Evolutionary conservation across 2,329 filamentous ascomycete species (phyloP).

Genomic region (Fusarium sp.): DNA sequence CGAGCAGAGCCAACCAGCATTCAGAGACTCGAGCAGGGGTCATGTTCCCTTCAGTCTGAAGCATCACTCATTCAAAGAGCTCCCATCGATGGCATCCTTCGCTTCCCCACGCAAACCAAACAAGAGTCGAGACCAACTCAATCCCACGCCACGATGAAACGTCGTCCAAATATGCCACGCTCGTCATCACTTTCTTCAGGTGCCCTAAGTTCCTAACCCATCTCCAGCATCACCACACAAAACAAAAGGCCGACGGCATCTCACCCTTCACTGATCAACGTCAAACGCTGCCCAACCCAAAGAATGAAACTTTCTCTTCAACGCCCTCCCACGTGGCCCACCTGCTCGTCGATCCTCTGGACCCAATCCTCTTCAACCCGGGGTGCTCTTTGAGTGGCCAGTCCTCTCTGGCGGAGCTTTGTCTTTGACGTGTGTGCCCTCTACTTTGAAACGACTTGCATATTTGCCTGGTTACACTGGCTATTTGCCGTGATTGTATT

Average conservation of each 20-base stretch:
- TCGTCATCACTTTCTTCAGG: background rate
- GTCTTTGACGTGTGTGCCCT: too few relatives aligned
- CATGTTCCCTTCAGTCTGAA: background rate
- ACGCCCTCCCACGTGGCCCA: conserved; percentile 42
- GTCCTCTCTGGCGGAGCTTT: too few relatives aligned
- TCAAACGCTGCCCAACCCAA: conserved; percentile 27
- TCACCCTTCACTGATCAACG: conserved; percentile 20
- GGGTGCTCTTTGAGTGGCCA: background rate
- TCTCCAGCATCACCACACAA: background rate
- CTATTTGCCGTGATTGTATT: background rate
- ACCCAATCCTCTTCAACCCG: conserved; percentile 1
- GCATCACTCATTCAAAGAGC: background rate
- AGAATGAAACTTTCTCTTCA: conserved; percentile 31
- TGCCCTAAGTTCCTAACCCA: too few relatives aligned
- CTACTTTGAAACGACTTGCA: too few relatives aligned
- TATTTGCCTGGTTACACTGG: too few relatives aligned
- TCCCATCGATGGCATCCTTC: too few relatives aligned
- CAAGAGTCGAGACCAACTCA: conserved; percentile 21
- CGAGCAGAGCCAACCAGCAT: background rate
- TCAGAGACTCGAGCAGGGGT: conserved; percentile 2
- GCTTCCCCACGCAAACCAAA: conserved; percentile 2
- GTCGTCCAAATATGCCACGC: background rate
- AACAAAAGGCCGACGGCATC: conserved; percentile 2
- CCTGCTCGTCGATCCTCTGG: conserved; percentile 26
- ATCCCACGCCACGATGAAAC: conserved; percentile 32